Conservation (phyloP, 768 basidiomycete species). For the Psilocybe azurescens region DNA sequence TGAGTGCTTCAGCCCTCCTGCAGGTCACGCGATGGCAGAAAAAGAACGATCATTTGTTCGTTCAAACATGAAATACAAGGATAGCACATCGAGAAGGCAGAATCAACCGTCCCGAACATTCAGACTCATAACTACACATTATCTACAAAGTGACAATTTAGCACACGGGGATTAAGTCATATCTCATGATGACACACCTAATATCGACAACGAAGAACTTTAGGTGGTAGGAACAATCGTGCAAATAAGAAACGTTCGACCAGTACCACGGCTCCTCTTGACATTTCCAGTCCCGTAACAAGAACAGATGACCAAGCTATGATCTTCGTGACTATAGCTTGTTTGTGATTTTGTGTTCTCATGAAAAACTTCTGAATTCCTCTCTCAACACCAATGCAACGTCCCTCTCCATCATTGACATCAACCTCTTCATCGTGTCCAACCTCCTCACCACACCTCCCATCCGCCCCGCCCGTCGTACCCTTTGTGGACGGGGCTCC, state of each 20-base stretch:
- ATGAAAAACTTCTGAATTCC: constrained; percentile 6
- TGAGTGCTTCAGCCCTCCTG: no score
- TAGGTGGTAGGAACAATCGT: constrained; percentile 15
- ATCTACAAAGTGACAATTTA: constrained; percentile 10
- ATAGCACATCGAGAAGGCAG: neutral
- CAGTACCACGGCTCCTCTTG: constrained; percentile 7
- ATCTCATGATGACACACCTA: constrained; percentile 17
- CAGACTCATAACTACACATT: constrained; percentile 8
- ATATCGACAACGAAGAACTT: constrained; percentile 17
- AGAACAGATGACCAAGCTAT: constrained; percentile 11
- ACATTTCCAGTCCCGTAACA: constrained; percentile 12
- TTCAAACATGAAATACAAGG: constrained; percentile 19
- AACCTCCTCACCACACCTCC: constrained; percentile 28
- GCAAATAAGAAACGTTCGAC: constrained; percentile 17
- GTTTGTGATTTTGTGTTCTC: constrained; percentile 10
- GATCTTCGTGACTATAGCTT: constrained; percentile 7
- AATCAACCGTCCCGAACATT: constrained; percentile 4
- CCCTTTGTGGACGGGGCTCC: constrained; percentile 75
- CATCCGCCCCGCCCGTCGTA: constrained; percentile 72
- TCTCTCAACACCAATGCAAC: constrained; percentile 2
- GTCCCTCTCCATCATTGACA: constrained; percentile 6
- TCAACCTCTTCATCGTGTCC: constrained; percentile 6
- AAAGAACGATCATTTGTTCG: constrained; percentile 3
- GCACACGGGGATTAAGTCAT: neutral
- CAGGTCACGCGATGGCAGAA: neutral